A percentile compares a stretch with the other conserved stretches of the same genome.
phyloP scores from a whole-genome alignment of 345 rosid genomes.

The Mallotus nudiflorus region DNA sequence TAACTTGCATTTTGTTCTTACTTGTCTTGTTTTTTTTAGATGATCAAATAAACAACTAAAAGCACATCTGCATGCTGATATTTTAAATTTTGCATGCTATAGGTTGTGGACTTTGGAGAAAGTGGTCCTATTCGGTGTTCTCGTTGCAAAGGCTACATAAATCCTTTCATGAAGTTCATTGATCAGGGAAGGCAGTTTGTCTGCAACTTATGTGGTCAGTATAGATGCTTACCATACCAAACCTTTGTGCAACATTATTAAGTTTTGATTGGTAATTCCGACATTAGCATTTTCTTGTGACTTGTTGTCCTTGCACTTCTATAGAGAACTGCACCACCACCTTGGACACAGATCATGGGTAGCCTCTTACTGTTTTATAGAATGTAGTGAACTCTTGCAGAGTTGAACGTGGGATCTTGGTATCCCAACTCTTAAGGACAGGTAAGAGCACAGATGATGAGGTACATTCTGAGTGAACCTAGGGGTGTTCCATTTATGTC shows the following conservation, averaged over 20 bases:
- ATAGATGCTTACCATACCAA: neutral
- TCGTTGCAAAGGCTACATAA: conserved; percentile 92
- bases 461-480: neutral
- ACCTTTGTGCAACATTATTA: neutral
- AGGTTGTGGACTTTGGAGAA: conserved; percentile 96
- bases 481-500: too few relatives aligned
- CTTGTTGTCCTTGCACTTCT: neutral
- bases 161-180: conserved; percentile 88
- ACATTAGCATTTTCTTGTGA: neutral
- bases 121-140: conserved; percentile 90
- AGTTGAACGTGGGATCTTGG: neutral
- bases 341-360: too few relatives aligned
- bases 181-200: conserved; percentile 88
- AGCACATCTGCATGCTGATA: neutral
- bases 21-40: neutral
- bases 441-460: neutral
- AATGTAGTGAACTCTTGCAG: neutral
- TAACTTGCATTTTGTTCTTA: neutral
- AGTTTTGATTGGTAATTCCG: neutral
- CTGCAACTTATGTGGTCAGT: conserved; percentile 69
- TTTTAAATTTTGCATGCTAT: neutral
- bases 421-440: neutral
- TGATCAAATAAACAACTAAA: neutral
- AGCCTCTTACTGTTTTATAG: too few relatives aligned
- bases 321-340: neutral